Base-by-base conservation (phyloP, 1,284 basidiomycete species). In the Pascua guehoae region DNA sequence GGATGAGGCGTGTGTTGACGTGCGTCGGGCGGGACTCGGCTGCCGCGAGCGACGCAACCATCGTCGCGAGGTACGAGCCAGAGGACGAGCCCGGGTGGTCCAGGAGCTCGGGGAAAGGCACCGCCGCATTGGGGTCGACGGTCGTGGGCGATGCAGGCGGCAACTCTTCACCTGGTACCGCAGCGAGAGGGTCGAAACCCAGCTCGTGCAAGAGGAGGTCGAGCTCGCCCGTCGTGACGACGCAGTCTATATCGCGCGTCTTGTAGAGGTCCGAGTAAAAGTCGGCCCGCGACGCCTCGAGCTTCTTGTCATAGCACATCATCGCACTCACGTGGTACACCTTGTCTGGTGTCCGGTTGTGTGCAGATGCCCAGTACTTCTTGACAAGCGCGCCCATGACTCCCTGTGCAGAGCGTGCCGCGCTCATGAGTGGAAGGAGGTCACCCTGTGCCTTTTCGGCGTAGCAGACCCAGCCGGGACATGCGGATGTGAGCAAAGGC, bases 221-320 rank as follows among this genome's bases (percentile, higher is more conserved):
- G 47, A 98, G 83, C 77, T 99, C 96, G 44, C 93, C 93, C 0
- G 96, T 98, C 10, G 96, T 98, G 65, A 98, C 85, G 17, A 98
- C 96, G 71, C 93, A 97, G 78, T 99, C 96, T 44, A 97, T 91
- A 63, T 98, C 95, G 56, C 92, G 83, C 8, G 90, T 91, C 63
- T 85, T 81, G 76, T 88, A 88, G 5, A 83, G 67, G 15, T 86
- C 86, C 59, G 87, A 86, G 73, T 90, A 90, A 73, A 96, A 97
- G 72, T 96, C 92, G 48, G 86, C 83, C 32, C 96, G 83, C 14
- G 91, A 94, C 0, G 96, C 95, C 79, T 99, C 96, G 32, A 99
- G 86, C 74, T 99, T 99, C 79, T 98, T 98, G 82, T 99, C 96
- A 76, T 98, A 98, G 78, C 96, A 99, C 0, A 95, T 94, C 94